Base-by-base conservation (phyloP, 805 yeast genomes). In the Candida pini region DNA sequence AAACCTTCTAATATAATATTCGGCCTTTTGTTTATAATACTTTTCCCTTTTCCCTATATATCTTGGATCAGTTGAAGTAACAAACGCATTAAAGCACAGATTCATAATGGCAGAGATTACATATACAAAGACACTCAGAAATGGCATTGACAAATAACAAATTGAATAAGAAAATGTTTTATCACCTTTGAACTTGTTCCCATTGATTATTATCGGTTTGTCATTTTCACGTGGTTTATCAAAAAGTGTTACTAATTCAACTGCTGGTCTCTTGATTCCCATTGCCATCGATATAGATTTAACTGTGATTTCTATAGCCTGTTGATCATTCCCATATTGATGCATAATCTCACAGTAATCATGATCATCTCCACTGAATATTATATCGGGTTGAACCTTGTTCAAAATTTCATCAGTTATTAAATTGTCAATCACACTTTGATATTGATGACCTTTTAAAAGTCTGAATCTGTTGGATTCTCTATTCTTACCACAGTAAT, bases 341-440 rank as follows among this genome's bases (percentile, higher is more conserved):
- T 45, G 49, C 5, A 29, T 21, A 4, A 41, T 34, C 26, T 45
- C 49, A 56, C 99, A 92, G 48, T 86, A 88, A 56, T 92, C 98
- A 62, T 92, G 99, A 56, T 92, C 98, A 56, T 92, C 99, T 1
- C 98, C 99, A 5, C 94, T 77, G 51, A 88, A 85, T 4, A 84
- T 68, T 9, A 79, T 57, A 12, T 66, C 66, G 0, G 99, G 99
- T 30, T 70, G 60, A 1, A 90, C 55, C 8, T 59, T 63, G 6
- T 66, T 48, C 29, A 92, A 58, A 5, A 92, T 67, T 15, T 73
- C 69, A 26, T 74, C 68, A 0, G 90, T 65, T 4, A 81, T 50
- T 2, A 69, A 71, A 20, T 71, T 63, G 33, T 78, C 82, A 8
- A 92, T 67, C n/a, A 85, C 90, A 0, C 96, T 89, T 58, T 89